phyloP scores from a whole-genome alignment of 2,329 filamentous ascomycete genomes.

The Fusarium nurragi region DNA sequence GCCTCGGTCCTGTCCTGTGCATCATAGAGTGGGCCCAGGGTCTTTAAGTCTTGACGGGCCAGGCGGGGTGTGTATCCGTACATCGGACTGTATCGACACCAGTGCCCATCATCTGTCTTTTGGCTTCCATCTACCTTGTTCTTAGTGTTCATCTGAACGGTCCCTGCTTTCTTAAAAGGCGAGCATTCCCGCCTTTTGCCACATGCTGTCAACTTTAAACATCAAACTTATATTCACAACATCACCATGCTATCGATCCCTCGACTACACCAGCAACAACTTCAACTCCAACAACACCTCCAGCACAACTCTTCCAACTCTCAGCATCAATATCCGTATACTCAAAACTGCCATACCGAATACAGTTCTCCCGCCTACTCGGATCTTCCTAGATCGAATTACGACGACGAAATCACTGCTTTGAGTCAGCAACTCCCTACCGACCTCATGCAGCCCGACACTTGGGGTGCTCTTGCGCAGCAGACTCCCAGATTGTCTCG shows the following conservation, averaged over 20 bases:
- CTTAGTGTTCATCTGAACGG: constrained; percentile 22
- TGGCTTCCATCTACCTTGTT: constrained; percentile 29
- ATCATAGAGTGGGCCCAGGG: constrained; percentile 34
- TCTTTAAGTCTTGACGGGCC: constrained; percentile 16
- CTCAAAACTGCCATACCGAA: constrained; percentile 33
- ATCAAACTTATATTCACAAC: constrained; percentile 23
- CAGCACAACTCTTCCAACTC: constrained; percentile 42
- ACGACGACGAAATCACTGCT: constrained; percentile 42
- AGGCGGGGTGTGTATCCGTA: constrained; percentile 4
- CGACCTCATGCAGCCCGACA: constrained; percentile 55
- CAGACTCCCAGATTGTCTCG: constrained; percentile 52
- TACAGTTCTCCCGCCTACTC: constrained; percentile 31
- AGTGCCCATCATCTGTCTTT: constrained; percentile 31
- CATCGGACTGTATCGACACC: constrained; percentile 11
- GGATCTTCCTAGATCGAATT: constrained; percentile 30
- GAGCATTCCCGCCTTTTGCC: constrained; percentile 41
- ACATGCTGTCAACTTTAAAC: constrained; percentile 40
- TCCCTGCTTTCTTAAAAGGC: constrained; percentile 39
- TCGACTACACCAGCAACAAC: constrained; percentile 42
- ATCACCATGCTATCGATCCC: constrained; percentile 48
- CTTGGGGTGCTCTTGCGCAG: constrained; percentile 52
- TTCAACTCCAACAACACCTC: constrained; percentile 41
- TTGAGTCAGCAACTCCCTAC: constrained; percentile 39
- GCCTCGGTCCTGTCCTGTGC: constrained; percentile 24
- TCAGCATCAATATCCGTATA: constrained; percentile 31